Conservation (phyloP, 2,329 filamentous ascomycete species). For the Seiridium cupressi region DNA sequence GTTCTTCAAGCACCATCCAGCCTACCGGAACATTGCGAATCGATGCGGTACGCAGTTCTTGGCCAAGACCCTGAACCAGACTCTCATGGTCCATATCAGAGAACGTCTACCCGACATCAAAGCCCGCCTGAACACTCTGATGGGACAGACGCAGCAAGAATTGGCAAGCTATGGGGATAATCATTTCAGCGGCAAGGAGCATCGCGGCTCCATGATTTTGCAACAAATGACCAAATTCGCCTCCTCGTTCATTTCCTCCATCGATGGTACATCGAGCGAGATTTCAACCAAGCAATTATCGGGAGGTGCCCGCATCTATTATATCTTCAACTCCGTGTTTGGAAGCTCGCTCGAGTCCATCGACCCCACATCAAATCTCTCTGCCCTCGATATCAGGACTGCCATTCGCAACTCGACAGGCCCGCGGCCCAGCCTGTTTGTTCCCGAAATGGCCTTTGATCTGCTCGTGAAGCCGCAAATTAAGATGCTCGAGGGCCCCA, state of each 20-base stretch:
- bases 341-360: slow-evolving; percentile 95
- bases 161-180: slow-evolving; percentile 97
- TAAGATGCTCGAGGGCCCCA: slow-evolving; percentile 91
- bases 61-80: slow-evolving; percentile 91
- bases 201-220: slow-evolving; percentile 89
- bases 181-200: slow-evolving; percentile 95
- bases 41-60: slow-evolving; percentile 92
- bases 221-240: slow-evolving; percentile 99
- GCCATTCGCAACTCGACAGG: slow-evolving; percentile 98
- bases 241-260: slow-evolving; percentile 96
- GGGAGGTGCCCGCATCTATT: slow-evolving; percentile 92
- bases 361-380: slow-evolving; percentile 92
- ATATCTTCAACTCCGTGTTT: slow-evolving; percentile 99
- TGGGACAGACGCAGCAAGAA: slow-evolving; percentile 99
- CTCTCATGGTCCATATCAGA: slow-evolving; percentile 93
- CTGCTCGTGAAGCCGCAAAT: slow-evolving; percentile 98
- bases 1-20: slow-evolving; percentile 96
- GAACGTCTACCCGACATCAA: slow-evolving; percentile 97
- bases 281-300: slow-evolving; percentile 98
- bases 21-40: slow-evolving; percentile 92
- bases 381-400: slow-evolving; percentile 90
- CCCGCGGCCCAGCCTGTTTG: slow-evolving; percentile 90
- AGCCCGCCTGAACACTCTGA: slow-evolving; percentile 92
- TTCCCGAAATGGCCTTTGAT: slow-evolving; percentile 96
- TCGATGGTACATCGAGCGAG: slow-evolving; percentile 96